Conservation (phyloP, 2,329 filamentous ascomycete species). For the Balansia obtecta region DNA sequence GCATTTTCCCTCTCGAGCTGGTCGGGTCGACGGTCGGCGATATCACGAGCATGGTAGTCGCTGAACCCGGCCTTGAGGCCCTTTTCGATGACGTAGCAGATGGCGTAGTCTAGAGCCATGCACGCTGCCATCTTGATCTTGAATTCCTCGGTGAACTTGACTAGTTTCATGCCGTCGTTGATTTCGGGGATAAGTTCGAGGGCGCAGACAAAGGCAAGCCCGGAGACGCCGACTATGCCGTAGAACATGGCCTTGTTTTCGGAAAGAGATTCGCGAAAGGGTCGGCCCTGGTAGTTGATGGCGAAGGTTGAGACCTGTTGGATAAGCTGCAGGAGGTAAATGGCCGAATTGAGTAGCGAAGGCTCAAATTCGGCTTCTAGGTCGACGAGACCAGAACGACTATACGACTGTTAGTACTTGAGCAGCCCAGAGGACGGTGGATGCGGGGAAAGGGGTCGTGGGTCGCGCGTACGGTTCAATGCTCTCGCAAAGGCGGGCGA, state of each 20-base stretch:
- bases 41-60: constrained; percentile 88
- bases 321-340: constrained; percentile 94
- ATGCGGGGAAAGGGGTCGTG: neutral
- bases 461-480: constrained; percentile 61
- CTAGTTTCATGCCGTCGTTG: constrained; percentile 84
- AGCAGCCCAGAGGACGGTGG: neutral
- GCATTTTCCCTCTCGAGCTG: constrained; percentile 67
- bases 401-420: constrained; percentile 19
- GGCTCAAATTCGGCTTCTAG: constrained; percentile 91
- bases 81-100: constrained; percentile 81
- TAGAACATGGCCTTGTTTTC: constrained; percentile 99
- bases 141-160: constrained; percentile 82
- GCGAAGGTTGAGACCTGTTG: constrained; percentile 98
- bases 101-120: constrained; percentile 80
- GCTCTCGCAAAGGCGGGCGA: constrained; percentile 75
- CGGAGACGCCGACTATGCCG: constrained; percentile 81
- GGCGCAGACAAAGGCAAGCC: constrained; percentile 84
- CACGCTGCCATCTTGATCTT: constrained; percentile 70
- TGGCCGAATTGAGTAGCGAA: constrained; percentile 87
- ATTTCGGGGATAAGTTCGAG: constrained; percentile 93
- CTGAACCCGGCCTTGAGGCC: constrained; percentile 75
- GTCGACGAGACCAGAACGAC: constrained; percentile 53
- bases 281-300: constrained; percentile 97
- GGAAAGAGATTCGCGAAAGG: constrained; percentile 89
- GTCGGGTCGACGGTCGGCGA: constrained; percentile 74